These are phyloP conservation scores for Rickenella mellea DNA, from an alignment of 768 basidiomycete species.

Conservation along the genomic window DNA sequence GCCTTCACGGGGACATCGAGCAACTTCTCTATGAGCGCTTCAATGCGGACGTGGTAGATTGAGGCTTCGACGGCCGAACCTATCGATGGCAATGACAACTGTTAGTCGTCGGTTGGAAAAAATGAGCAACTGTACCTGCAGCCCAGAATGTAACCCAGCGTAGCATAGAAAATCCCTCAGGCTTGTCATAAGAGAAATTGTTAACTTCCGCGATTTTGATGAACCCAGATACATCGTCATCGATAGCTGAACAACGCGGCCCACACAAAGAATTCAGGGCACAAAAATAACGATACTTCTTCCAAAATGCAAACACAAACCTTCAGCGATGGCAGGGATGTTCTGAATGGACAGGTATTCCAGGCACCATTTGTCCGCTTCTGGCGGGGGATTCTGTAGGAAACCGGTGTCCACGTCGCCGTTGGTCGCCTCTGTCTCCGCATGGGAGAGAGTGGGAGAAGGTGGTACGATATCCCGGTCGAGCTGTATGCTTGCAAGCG, in stretches of 20 bases:
- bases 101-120: too few species aligned
- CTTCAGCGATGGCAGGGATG: constrained; percentile 18
- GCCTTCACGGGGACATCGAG: too few species aligned
- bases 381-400: too few species aligned
- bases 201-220: constrained; percentile 24
- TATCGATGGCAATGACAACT: too few species aligned
- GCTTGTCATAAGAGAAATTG: constrained; percentile 16
- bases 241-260: too few species aligned
- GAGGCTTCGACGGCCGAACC: too few species aligned
- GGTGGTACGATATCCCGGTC: too few species aligned
- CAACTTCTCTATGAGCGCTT: too few species aligned
- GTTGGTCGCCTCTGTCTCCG: not conserved
- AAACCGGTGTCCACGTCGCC: not conserved
- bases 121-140: constrained; percentile 14
- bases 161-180: too few species aligned
- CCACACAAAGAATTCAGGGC: not conserved
- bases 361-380: constrained; percentile 20
- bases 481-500: too few species aligned
- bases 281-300: constrained; percentile 12
- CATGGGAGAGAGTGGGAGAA: not conserved
- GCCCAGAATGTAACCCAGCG: constrained; percentile 26
- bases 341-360: constrained; percentile 12
- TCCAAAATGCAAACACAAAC: not conserved
- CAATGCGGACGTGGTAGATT: too few species aligned
- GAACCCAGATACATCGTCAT: constrained; percentile 24